Conservation (phyloP, 495 filamentous ascomycete genomes). For the Acidomyces sp. region DNA sequence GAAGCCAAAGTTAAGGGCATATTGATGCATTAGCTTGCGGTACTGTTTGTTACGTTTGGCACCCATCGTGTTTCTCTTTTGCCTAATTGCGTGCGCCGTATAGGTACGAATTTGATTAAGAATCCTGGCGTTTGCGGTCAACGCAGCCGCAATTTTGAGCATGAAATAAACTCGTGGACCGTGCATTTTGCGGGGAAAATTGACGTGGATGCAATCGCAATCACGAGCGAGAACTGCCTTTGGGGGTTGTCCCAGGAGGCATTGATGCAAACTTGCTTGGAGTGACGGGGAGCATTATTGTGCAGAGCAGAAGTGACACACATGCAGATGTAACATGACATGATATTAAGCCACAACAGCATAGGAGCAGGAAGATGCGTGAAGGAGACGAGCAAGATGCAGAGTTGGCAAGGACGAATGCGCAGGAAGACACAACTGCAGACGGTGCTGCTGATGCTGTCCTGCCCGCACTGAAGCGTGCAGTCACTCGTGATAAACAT, state of each 20-base stretch:
- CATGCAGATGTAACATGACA: constrained; percentile 1
- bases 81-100: too few relatives aligned
- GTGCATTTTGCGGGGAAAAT: too few relatives aligned
- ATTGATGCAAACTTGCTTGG: neutral
- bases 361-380: neutral
- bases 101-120: too few relatives aligned
- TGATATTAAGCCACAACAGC: neutral
- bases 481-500: constrained; percentile 2
- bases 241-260: too few relatives aligned
- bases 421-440: too few relatives aligned
- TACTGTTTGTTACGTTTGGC: constrained; percentile 92
- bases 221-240: too few relatives aligned
- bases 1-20: constrained; percentile 69
- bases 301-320: neutral
- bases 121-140: too few relatives aligned
- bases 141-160: too few relatives aligned
- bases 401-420: too few relatives aligned
- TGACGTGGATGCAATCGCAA: too few relatives aligned
- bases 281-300: neutral
- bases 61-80: constrained; percentile 69
- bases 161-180: neutral
- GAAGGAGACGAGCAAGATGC: too few relatives aligned
- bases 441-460: neutral
- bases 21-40: constrained; percentile 89
- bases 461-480: neutral